Percentiles rank a stretch among this genome's conserved stretches.
phyloP scores from a whole-genome alignment of 257 asterid genomes.

The Solanum arcanum region DNA sequence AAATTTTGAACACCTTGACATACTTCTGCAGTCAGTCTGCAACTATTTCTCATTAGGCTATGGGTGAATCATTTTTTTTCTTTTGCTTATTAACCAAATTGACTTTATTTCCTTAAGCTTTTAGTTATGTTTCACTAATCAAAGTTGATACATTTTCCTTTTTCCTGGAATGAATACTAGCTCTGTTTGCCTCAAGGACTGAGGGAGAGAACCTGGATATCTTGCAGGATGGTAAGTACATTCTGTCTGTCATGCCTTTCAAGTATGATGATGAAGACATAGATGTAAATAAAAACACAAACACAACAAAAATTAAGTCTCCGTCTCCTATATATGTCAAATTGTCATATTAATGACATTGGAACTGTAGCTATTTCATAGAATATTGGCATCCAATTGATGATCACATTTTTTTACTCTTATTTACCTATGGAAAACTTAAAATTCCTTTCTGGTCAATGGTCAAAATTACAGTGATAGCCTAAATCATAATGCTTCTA shows the following conservation, averaged over 20 bases:
- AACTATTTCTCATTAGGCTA: not conserved
- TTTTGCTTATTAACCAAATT: not conserved
- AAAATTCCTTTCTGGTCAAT: not conserved
- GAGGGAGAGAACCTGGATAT: not conserved
- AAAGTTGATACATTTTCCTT: not conserved
- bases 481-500: not conserved
- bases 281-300: not conserved
- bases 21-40: not conserved
- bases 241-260: not conserved
- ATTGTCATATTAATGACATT: not conserved
- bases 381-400: not conserved
- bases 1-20: not conserved
- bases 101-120: not conserved
- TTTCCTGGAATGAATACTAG: not conserved
- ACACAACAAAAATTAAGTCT: not conserved
- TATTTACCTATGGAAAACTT: not conserved
- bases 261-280: not conserved
- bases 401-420: not conserved
- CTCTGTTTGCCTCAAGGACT: not conserved
- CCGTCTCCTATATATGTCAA: not conserved
- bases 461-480: not conserved
- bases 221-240: not conserved
- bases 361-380: not conserved
- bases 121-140: not conserved
- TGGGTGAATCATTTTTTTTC: not conserved